Evolutionary conservation across 2,329 filamentous ascomycete genomes (phyloP), one percentile per base, ranked within the genome.

Genomic region (Penicillium sp.): DNA sequence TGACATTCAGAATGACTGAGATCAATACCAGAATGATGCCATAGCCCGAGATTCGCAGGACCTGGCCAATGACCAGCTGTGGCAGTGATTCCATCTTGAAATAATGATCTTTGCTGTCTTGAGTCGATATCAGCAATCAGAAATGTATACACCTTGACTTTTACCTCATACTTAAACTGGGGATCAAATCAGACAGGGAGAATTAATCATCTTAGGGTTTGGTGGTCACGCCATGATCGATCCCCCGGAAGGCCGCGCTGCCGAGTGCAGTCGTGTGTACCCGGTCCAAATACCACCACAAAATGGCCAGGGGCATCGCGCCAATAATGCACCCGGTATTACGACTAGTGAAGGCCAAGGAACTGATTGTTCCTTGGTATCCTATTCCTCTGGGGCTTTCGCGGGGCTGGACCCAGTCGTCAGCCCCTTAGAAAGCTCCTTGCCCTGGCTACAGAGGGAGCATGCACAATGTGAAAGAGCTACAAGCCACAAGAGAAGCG

Each of bases 1-100:
- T 71, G 67, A 97, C 86, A 75, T 97, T 96, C 79, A 92, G 73
- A 60, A 89, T 71, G 57, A 97, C 83, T n/a, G 86, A 73, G 35
- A 82, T 68, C 22, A 79, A 71, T 56, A 82, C 62, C 72, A 84
- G 77, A 65, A 76, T 76, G 66, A 74, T 70, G 64, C 80, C 60
- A 43, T 67, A 69, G 53, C 58, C 55, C 25, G 49, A 42, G 26
- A 65, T 60, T 7, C 56, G 51, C 30, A 61, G 45, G 30, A 70
- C 63, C 37, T 69, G 65, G 42, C 59, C 57, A 28, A 53, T 30
- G 14, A 67, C 60, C 42, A 69, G 30, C 10, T 57, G 57, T 19
- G 58, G 35, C 7, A 65, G 38, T 19, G 52, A 51, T 35, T 68
- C 58, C 67, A 69, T 69, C 25, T 52, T 65, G 16, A 11, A n/a